Percentiles rank a stretch among this genome's conserved stretches.
phyloP scores from a whole-genome alignment of 2,329 filamentous ascomycete species.

The Pseudogymnoascus sp. region DNA sequence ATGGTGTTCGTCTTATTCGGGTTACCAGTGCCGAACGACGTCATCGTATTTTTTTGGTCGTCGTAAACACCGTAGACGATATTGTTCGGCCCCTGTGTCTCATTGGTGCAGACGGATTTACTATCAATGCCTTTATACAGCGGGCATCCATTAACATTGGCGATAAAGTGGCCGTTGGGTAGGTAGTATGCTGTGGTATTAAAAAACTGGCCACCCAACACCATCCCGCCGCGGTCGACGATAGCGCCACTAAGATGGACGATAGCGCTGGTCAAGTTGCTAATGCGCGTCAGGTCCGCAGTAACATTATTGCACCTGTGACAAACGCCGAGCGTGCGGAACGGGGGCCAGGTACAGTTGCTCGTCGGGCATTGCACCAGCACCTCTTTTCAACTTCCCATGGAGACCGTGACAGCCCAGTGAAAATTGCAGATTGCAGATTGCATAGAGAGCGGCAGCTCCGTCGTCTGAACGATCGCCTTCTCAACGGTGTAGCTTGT shows the following conservation, averaged over 20 bases:
- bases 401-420: not conserved
- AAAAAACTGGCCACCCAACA: too few relatives aligned
- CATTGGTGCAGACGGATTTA: too few relatives aligned
- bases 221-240: not conserved
- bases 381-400: not conserved
- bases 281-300: too few relatives aligned
- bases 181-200: too few relatives aligned
- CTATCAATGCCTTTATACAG: too few relatives aligned
- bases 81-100: too few relatives aligned
- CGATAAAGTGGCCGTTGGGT: too few relatives aligned
- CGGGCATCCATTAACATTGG: too few relatives aligned
- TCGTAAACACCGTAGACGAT: too few relatives aligned
- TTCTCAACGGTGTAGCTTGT: too few relatives aligned
- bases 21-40: not conserved
- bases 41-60: not conserved
- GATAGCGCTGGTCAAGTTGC: not conserved
- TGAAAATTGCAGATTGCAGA: not conserved
- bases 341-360: not conserved
- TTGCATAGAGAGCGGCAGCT: not conserved
- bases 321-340: not conserved
- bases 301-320: too few relatives aligned
- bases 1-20: not conserved
- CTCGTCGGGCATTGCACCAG: not conserved
- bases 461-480: not conserved
- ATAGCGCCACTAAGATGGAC: not conserved